Conservation (phyloP, 164 flowering plant species). For the Tetrastigma voinierianum region DNA sequence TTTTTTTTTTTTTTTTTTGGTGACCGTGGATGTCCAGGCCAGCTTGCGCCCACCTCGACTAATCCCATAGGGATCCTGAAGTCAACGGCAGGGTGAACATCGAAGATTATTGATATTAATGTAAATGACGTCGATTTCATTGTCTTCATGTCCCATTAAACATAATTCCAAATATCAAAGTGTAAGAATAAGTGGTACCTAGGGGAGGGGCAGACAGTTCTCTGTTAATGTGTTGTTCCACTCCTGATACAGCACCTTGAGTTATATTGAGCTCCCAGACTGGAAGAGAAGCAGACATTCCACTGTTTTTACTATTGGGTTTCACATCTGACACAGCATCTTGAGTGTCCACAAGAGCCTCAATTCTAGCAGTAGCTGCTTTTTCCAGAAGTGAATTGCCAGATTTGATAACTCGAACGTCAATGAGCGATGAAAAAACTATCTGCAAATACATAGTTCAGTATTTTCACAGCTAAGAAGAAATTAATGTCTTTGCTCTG, state of each 20-base stretch:
- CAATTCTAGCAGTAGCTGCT: conserved; percentile 13
- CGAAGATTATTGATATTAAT: too few relatives aligned
- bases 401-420: conserved; percentile 51
- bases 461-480: not conserved
- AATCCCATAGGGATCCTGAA: too few relatives aligned
- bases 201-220: conserved; percentile 15
- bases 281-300: conserved; percentile 15
- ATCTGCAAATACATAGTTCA: conserved; percentile 41
- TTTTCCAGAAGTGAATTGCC: conserved; percentile 23
- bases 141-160: too few relatives aligned
- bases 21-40: too few relatives aligned
- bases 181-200: conserved; percentile 29
- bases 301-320: conserved; percentile 8
- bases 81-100: not conserved
- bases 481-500: too few relatives aligned
- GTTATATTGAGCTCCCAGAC: conserved; percentile 24
- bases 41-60: too few relatives aligned
- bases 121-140: too few relatives aligned
- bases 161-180: too few relatives aligned
- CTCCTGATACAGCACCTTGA: conserved; percentile 15
- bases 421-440: conserved; percentile 62
- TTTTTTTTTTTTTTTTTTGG: too few relatives aligned
- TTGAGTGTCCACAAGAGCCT: conserved; percentile 15
- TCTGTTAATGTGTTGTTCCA: conserved; percentile 7
- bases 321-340: conserved; percentile 9